Percentiles rank a stretch among this genome's conserved stretches.
Evolutionary conservation across 495 filamentous ascomycete species (phyloP).

Genomic region (Penicillium daleae): DNA sequence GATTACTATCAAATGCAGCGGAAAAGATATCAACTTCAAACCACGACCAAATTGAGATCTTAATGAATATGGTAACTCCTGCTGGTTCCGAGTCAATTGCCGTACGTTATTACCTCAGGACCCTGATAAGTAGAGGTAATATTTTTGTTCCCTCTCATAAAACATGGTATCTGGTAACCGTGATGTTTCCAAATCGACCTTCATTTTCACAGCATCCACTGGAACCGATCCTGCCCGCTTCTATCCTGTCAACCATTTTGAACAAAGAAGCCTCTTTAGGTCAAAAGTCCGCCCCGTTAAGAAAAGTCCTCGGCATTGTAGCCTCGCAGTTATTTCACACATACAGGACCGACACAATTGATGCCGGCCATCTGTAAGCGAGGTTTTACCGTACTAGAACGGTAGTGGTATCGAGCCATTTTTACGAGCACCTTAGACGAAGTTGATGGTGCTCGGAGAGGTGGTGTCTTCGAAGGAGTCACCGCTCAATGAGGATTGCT

Average conservation of each 20-base stretch:
- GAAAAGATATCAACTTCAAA: background rate
- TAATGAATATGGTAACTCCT: background rate
- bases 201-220: background rate
- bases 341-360: slow-evolving; percentile 16
- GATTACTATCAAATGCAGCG: background rate
- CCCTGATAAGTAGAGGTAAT: slow-evolving; percentile 6
- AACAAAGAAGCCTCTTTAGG: background rate
- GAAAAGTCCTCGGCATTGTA: background rate
- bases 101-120: slow-evolving; percentile 6
- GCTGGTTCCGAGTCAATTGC: background rate
- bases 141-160: slow-evolving; percentile 1
- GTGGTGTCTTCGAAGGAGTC: slow-evolving; percentile 22
- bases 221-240: background rate
- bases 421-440: slow-evolving; percentile 8
- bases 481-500: slow-evolving; percentile 28
- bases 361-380: slow-evolving; percentile 13
- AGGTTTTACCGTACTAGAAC: background rate
- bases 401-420: background rate
- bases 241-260: background rate
- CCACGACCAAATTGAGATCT: background rate
- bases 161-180: slow-evolving; percentile 4
- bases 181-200: background rate
- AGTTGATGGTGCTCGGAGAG: slow-evolving; percentile 17
- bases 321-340: slow-evolving; percentile 11
- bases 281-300: slow-evolving; percentile 6